These are phyloP conservation scores for Linnemannia hyalina DNA, from an alignment of 192 early-diverging fungal genomes.

Conservation along the genomic window DNA sequence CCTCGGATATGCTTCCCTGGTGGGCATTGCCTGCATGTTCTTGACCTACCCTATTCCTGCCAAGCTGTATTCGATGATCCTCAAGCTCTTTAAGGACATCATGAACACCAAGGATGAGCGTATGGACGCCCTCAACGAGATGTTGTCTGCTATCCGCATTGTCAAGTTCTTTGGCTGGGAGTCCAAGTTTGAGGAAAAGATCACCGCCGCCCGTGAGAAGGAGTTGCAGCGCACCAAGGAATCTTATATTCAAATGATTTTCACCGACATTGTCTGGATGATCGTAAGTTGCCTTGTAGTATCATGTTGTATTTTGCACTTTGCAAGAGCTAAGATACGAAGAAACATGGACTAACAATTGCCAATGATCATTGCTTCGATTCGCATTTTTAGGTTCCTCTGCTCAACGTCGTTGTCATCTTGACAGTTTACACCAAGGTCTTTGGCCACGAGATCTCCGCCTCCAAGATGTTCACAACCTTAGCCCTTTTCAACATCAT, in stretches of 20 bases:
- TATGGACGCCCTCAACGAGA: conserved; percentile 85
- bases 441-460: conserved; percentile 70
- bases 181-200: conserved; percentile 74
- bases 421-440: conserved; percentile 73
- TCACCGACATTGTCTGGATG: conserved; percentile 68
- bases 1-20: conserved; percentile 86
- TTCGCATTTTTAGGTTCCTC: conserved; percentile 48
- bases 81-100: conserved; percentile 65
- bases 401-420: conserved; percentile 71
- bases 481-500: conserved; percentile 81
- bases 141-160: conserved; percentile 84
- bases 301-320: not conserved
- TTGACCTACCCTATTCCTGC: conserved; percentile 72
- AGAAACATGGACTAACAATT: not conserved
- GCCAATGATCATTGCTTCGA: not conserved
- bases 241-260: conserved; percentile 68
- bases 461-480: conserved; percentile 76
- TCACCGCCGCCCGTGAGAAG: conserved; percentile 73
- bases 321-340: not conserved
- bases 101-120: conserved; percentile 82
- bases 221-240: conserved; percentile 71
- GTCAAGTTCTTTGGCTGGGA: conserved; percentile 96
- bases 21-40: conserved; percentile 78
- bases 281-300: conserved; percentile 23
- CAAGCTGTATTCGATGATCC: conserved; percentile 62